Base-by-base conservation (phyloP, 2,329 filamentous ascomycete species). In the Orbilia brochopaga region DNA sequence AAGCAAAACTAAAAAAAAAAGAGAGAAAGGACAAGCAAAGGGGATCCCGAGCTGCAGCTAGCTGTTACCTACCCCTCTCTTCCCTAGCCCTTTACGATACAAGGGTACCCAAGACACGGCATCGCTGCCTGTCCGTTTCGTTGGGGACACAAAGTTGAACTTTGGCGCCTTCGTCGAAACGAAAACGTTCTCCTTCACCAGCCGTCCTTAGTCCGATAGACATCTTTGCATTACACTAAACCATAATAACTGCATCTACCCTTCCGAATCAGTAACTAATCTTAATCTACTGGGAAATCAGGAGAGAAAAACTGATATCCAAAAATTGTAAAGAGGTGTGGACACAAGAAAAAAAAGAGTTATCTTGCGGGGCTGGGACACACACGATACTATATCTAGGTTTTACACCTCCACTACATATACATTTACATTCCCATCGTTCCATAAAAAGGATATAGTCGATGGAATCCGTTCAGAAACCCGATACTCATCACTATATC, bases 401-500 rank as follows among this genome's bases (percentile, higher is more conserved):
- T 53, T 72, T 58, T 62, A 65, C 59, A 63, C 53, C 51, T 65
- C 59, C 67, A 72, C 55, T 72, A 72, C 55, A 63, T 63, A n/a
- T n/a, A n/a, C n/a, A n/a, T 32, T 32, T 8, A 32, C 27, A 32
- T 32, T 59, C 67, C 67, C 32, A 72, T 63, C 51, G 23, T 50
- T 65, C 56, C 54, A 54, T 57, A 44, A 63, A 46, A 60, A 63
- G 27, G 54, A 15, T 64, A 42, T 70, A 50, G 35, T 65, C 59
- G 60, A 72, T 72, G 67, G 67, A 72, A 72, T 61, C 60, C 53
- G 52, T 72, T 65, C 67, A 72, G 51, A 72, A 72, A 55, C 40
- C 60, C 67, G 60, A 72, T 72, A 72, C 67, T 72, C 67, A 72
- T 72, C 67, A 72, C 67, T 72, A 72, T 60, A 64, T 72, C 54